Evolutionary conservation across 306 rosid species (phyloP), one percentile per base, ranked within the genome.

Genomic region (Arachis hypogaea): DNA sequence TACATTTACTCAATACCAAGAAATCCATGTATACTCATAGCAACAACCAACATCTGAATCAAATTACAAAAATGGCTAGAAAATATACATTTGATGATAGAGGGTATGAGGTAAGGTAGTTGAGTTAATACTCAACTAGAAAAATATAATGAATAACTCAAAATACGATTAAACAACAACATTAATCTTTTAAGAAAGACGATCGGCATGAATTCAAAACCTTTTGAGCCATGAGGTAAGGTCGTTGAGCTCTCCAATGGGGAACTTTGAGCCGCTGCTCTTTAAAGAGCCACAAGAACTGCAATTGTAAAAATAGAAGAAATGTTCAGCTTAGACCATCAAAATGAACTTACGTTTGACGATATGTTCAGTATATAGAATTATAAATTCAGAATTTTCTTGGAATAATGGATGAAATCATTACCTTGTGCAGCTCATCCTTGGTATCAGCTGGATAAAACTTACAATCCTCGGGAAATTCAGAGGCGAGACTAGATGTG

Each of bases 221-320:
- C 99, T 87, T 87, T 54, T 90, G 86, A 73, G 97, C 85, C 85
- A 85, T 82, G 70, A 94, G 63, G 72, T 89, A 94, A 70, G 98
- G 78, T 40, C 92, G 82, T 59, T 87, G 99, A 83, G 79, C 84
- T 84, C 95, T 82, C 99, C 97, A 94, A 59, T 89, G 95, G 79
- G 96, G 99, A 80, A 83, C 72, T 55, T 82, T 85, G 58, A 84
- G 90, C 83, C 96, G 88, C 81, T 92, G 96, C 86, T 89, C 98
- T 89, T 90, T 92, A 80, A 92, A 89, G 74, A 88, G 96, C 90
- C 87, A 87, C 85, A 92, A 77, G 86, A 94, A 94, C 99, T 94
- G 92, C 85, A 79, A 78, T 76, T 56, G 45, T 56, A 54, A 68
- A 75, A 68, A 38, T 9, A 11, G 52, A 14, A 54, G 7, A 62